phyloP scores from a whole-genome alignment of 768 basidiomycete genomes.

The Suillus spraguei region DNA sequence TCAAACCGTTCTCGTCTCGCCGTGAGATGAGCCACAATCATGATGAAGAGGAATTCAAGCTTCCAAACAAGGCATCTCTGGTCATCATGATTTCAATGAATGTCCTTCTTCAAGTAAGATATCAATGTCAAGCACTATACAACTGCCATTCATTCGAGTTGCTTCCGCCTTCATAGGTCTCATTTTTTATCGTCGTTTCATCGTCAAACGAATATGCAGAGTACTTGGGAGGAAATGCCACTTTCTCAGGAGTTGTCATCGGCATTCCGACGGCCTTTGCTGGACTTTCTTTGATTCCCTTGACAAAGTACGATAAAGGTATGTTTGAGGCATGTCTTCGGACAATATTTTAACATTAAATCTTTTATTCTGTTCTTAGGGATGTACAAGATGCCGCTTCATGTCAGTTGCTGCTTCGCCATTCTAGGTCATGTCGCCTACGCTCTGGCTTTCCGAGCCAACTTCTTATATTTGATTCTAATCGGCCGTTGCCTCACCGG shows the following conservation, averaged over 20 bases:
- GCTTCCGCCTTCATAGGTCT: slow-evolving; percentile 41
- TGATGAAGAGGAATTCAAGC: slow-evolving; percentile 40
- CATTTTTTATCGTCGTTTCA: slow-evolving; percentile 72
- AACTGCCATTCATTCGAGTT: not conserved
- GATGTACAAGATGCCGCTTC: slow-evolving; percentile 55
- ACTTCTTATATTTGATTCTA: slow-evolving; percentile 69
- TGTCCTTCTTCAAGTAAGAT: slow-evolving; percentile 45
- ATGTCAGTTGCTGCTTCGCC: slow-evolving; percentile 53
- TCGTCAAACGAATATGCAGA: slow-evolving; percentile 66
- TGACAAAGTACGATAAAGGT: slow-evolving; percentile 62
- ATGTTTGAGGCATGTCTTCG: slow-evolving; percentile 4
- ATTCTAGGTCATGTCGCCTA: slow-evolving; percentile 62
- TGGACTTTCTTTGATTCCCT: slow-evolving; percentile 57
- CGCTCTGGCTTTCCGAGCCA: slow-evolving; percentile 57
- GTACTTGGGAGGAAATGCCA: slow-evolving; percentile 65
- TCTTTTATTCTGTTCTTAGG: slow-evolving; percentile 33
- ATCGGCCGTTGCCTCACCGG: slow-evolving; percentile 70
- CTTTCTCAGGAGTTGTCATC: slow-evolving; percentile 67
- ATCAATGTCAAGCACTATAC: not conserved
- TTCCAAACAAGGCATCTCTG: slow-evolving; percentile 50
- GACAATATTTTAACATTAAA: not conserved
- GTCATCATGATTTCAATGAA: slow-evolving; percentile 48
- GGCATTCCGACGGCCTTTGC: slow-evolving; percentile 70
- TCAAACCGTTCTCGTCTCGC: not conserved
- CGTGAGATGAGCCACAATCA: not conserved